Percentiles rank a stretch among this genome's conserved stretches.
Evolutionary conservation across 2,329 filamentous ascomycete genomes (phyloP).

Genomic region (Chaetomiaceae sp.): DNA sequence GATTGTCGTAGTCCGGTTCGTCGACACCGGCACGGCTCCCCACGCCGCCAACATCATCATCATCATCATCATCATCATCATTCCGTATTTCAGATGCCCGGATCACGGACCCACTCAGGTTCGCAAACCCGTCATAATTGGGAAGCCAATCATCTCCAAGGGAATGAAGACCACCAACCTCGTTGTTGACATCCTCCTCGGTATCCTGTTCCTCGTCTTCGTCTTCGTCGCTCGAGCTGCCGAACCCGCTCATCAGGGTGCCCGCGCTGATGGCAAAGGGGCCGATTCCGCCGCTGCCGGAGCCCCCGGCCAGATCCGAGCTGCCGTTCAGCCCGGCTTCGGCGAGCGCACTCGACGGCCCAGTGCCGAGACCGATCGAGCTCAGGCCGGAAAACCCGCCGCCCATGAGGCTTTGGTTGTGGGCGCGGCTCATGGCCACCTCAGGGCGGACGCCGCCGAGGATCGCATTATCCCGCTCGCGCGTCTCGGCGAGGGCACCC

Average conservation of each 20-base stretch:
- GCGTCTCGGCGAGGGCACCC: conserved; percentile 83
- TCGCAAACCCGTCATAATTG: background rate
- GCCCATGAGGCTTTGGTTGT: conserved; percentile 43
- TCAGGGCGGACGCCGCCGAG: conserved; percentile 92
- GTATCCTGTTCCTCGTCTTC: conserved; percentile 90
- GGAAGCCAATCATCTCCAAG: background rate
- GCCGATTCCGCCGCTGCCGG: conserved; percentile 60
- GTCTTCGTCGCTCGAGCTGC: conserved; percentile 91
- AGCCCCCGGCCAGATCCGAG: conserved; percentile 63
- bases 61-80: background rate
- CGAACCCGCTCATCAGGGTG: conserved; percentile 82
- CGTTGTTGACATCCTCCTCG: conserved; percentile 66
- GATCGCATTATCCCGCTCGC: conserved; percentile 97
- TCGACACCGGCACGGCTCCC: no score
- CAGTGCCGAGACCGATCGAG: conserved; percentile 33
- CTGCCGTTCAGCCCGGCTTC: conserved; percentile 76
- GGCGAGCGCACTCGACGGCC: conserved; percentile 62
- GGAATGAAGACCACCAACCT: conserved; percentile 48
- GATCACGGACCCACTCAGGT: background rate
- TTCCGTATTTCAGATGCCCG: background rate
- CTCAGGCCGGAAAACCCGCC: conserved; percentile 46
- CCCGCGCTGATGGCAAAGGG: conserved; percentile 69
- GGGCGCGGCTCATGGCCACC: conserved; percentile 71
- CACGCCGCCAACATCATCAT: no score
- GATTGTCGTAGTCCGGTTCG: background rate